A percentile compares a stretch with the other conserved stretches of the same genome.
Evolutionary conservation across 2,329 filamentous ascomycete genomes (phyloP).

Genomic region (Plectosphaerella sp.): DNA sequence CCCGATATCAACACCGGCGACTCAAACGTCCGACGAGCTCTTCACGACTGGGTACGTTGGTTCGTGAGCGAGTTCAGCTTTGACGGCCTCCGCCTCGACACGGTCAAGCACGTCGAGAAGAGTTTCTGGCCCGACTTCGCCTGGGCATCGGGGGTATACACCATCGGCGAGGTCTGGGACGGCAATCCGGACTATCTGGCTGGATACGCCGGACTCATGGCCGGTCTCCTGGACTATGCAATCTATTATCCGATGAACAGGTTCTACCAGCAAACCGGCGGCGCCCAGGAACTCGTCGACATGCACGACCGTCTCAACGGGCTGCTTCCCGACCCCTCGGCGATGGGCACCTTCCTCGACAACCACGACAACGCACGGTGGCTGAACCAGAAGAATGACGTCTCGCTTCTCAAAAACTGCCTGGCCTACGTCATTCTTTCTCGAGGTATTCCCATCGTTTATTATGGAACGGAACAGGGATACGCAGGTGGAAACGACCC

Average conservation of each 20-base stretch:
- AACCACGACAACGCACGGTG: conserved; percentile 57
- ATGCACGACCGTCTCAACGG: conserved; percentile 29
- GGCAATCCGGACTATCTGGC: conserved; percentile 46
- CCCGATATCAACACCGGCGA: conserved; percentile 58
- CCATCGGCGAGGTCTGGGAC: conserved; percentile 56
- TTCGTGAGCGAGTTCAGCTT: conserved; percentile 58
- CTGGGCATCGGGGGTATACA: conserved; percentile 51
- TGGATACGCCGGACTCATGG: conserved; percentile 49
- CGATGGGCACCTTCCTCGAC: conserved; percentile 48
- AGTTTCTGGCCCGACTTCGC: conserved; percentile 54
- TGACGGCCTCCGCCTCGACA: conserved; percentile 58
- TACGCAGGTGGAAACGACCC: conserved; percentile 43
- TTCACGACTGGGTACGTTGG: conserved; percentile 53
- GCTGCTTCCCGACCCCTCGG: conserved; percentile 36
- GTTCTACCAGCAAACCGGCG: conserved; percentile 30
- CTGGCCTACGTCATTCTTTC: conserved; percentile 57
- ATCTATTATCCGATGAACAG: conserved; percentile 36
- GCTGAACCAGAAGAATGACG: conserved; percentile 45
- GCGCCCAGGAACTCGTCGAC: conserved; percentile 31
- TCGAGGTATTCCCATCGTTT: conserved; percentile 60
- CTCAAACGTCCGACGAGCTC: conserved; percentile 40
- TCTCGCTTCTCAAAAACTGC: conserved; percentile 54
- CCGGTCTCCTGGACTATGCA: conserved; percentile 59
- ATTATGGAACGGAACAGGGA: conserved; percentile 62
- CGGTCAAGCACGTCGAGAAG: conserved; percentile 56